A percentile compares a stretch with the other conserved stretches of the same genome.
Evolutionary conservation across 163 green algal genomes (phyloP).

Genomic region (Scenedesmus sp.): DNA sequence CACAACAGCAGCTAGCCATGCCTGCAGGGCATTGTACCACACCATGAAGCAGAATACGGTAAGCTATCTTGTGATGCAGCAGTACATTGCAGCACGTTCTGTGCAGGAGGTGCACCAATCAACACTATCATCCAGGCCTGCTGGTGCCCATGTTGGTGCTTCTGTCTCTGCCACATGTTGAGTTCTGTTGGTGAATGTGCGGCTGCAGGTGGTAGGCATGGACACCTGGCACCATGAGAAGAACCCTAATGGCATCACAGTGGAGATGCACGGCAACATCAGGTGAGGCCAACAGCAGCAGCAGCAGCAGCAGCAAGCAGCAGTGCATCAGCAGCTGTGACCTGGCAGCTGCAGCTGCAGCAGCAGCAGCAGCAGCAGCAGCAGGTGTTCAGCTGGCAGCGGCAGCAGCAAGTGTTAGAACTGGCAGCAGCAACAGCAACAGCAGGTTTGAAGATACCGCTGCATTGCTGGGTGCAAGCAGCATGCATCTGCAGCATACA

Average conservation of each 20-base stretch:
- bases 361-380: neutral
- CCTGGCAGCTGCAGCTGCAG: no score
- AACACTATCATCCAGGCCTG: neutral
- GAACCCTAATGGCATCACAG: slow-evolving; percentile 81
- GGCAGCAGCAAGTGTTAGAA: no score
- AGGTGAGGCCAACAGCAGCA: slow-evolving; percentile 46
- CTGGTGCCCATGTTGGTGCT: neutral
- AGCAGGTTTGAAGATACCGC: no score
- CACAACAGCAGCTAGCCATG: neutral
- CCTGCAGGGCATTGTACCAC: neutral
- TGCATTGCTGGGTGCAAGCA: no score
- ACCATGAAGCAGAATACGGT: no score
- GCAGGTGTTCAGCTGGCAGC: neutral
- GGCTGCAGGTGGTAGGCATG: slow-evolving; percentile 77
- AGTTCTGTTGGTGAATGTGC: neutral
- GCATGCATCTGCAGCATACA: no score
- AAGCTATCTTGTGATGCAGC: no score
- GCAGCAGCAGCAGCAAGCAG: neutral
- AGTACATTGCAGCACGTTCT: no score
- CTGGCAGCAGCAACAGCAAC: no score
- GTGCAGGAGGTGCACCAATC: no score
- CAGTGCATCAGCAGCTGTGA: no score
- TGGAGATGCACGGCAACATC: slow-evolving; percentile 96
- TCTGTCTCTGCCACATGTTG: neutral
- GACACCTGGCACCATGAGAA: slow-evolving; percentile 88